Evolutionary conservation across 2,329 filamentous ascomycete genomes (phyloP).

Genomic region (Penicillium fuscoglaucum): DNA sequence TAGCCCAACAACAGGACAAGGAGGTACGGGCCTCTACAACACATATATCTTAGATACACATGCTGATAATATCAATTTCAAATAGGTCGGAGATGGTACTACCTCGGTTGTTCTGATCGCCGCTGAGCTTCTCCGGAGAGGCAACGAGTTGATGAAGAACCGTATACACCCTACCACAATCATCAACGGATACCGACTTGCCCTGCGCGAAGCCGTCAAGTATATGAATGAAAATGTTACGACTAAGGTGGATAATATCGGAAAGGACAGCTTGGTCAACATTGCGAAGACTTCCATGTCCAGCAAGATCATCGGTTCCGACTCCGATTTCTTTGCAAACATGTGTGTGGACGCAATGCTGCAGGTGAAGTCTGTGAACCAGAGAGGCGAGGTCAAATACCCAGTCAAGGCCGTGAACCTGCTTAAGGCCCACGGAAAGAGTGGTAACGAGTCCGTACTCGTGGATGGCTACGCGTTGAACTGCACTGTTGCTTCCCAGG

Average conservation of each 20-base stretch:
- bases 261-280: conserved; percentile 84
- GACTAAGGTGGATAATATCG: conserved; percentile 89
- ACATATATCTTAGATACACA: neutral
- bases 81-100: conserved; percentile 85
- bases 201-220: conserved; percentile 91
- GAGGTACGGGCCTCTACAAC: conserved; percentile 54
- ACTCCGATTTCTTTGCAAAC: conserved; percentile 94
- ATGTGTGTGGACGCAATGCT: conserved; percentile 97
- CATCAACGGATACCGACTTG: conserved; percentile 95
- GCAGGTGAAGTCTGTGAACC: conserved; percentile 90
- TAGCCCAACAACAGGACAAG: conserved; percentile 98
- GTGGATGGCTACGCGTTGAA: conserved; percentile 97
- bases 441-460: conserved; percentile 79
- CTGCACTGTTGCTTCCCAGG: conserved; percentile 97
- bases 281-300: conserved; percentile 99
- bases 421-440: conserved; percentile 96
- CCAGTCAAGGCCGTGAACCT: conserved; percentile 99
- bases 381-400: conserved; percentile 88
- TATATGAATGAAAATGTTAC: conserved; percentile 99
- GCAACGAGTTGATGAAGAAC: conserved; percentile 99
- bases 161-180: conserved; percentile 99
- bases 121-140: conserved; percentile 86
- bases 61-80: conserved; percentile 4
- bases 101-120: conserved; percentile 98
- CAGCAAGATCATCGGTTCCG: conserved; percentile 94